Percentiles rank a stretch among this genome's conserved stretches.
phyloP scores from a whole-genome alignment of 371 early-diverging fungal genomes.

The Apophysomyces variabilis region DNA sequence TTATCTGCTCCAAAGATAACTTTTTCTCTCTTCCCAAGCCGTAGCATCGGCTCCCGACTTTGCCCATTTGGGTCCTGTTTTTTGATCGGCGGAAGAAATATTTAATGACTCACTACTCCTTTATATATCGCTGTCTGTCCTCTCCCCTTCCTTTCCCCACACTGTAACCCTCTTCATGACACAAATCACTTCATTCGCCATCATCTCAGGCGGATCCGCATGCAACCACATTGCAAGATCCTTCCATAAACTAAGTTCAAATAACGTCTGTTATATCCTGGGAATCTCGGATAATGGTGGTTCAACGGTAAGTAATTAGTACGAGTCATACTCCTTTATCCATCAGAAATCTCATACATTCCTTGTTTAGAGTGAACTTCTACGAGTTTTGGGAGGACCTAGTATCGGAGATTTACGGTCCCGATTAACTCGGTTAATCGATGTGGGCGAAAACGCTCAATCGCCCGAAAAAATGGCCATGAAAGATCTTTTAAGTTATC shows the following conservation, averaged over 20 bases:
- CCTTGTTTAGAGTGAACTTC: constrained; percentile 50
- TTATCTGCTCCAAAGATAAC: constrained; percentile 2
- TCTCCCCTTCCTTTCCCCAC: neutral
- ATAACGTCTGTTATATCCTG: constrained; percentile 60
- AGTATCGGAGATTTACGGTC: constrained; percentile 73
- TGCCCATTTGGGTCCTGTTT: neutral
- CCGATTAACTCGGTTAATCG: constrained; percentile 60
- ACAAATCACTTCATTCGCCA: constrained; percentile 34
- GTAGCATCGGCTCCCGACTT: constrained; percentile 9
- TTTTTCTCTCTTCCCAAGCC: neutral
- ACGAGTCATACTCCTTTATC: neutral
- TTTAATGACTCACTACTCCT: constrained; percentile 10
- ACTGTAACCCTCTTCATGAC: neutral
- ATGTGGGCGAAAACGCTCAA: constrained; percentile 27
- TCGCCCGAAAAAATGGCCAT: constrained; percentile 54
- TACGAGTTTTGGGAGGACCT: constrained; percentile 70
- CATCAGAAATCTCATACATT: neutral
- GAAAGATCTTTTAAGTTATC: constrained; percentile 64
- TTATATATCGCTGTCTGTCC: neutral
- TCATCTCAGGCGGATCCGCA: constrained; percentile 72
- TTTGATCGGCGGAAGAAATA: constrained; percentile 4
- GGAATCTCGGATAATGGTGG: constrained; percentile 69
- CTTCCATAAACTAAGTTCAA: constrained; percentile 45
- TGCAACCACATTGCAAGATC: constrained; percentile 57
- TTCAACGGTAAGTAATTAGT: constrained; percentile 33